A percentile compares a stretch with the other conserved stretches of the same genome.
These are phyloP conservation scores for Atkinsonella texensis DNA, from an alignment of 2,329 filamentous ascomycete species.

Conservation along the genomic window DNA sequence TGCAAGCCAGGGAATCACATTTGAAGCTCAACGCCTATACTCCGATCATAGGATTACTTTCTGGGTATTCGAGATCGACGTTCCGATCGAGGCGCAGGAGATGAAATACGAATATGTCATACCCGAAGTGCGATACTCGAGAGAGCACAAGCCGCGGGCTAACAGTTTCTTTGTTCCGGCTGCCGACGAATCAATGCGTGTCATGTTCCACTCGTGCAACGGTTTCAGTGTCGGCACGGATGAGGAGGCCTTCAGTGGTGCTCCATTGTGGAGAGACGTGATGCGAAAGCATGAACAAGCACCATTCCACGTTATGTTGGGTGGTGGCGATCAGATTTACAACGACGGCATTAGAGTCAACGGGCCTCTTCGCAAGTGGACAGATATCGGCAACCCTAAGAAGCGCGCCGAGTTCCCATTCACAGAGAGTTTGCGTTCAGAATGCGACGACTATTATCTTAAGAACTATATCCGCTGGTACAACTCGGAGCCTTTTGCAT, in stretches of 20 bases:
- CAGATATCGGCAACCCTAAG: conserved; percentile 68
- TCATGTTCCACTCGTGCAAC: conserved; percentile 98
- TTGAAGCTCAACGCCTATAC: conserved; percentile 42
- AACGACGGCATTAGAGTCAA: conserved; percentile 83
- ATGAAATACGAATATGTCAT: conserved; percentile 70
- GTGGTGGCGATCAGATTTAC: conserved; percentile 92
- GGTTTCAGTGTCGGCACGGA: conserved; percentile 86
- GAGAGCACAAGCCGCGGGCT: conserved; percentile 40
- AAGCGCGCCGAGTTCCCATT: conserved; percentile 73
- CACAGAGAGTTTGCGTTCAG: conserved; percentile 62
- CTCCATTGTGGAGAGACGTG: conserved; percentile 93
- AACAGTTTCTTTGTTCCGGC: conserved; percentile 82
- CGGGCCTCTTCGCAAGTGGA: conserved; percentile 74
- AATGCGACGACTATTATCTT: conserved; percentile 84
- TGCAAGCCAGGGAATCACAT: conserved; percentile 30
- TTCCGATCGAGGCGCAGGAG: conserved; percentile 62
- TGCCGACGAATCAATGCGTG: conserved; percentile 77
- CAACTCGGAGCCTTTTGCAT: conserved; percentile 68
- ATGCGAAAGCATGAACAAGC: conserved; percentile 63
- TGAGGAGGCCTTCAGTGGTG: conserved; percentile 74
- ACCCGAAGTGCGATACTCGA: conserved; percentile 49
- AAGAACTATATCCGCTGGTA: conserved; percentile 84
- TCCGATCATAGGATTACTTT: conserved; percentile 64
- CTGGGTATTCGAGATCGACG: conserved; percentile 77
- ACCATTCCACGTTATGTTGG: conserved; percentile 92